These are phyloP conservation scores for Colletotrichum simmondsii DNA, from an alignment of 2,329 filamentous ascomycete genomes.

Conservation along the genomic window DNA sequence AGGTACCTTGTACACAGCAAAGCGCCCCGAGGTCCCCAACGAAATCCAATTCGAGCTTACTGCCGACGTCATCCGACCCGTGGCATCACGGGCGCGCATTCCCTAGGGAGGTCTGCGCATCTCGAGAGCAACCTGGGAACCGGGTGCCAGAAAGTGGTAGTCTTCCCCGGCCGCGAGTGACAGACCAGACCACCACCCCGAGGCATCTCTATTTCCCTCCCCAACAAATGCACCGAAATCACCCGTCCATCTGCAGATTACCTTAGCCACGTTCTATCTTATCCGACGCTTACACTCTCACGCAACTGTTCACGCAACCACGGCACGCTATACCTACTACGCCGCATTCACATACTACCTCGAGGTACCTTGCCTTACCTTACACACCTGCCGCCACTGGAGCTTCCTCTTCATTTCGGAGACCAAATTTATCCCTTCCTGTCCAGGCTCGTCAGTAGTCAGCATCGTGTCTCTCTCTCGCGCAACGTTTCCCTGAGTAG, in stretches of 20 bases:
- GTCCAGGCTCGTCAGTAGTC: not conserved
- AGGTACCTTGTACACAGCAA: too few species aligned
- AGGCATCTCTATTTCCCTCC: not conserved
- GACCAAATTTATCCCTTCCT: not conserved
- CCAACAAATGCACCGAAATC: constrained; percentile 19
- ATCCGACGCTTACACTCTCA: constrained; percentile 1
- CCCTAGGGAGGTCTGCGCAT: constrained; percentile 22
- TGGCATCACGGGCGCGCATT: constrained; percentile 30
- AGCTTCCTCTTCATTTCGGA: not conserved
- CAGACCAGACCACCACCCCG: not conserved
- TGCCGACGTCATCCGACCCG: constrained; percentile 34
- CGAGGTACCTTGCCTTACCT: too few species aligned
- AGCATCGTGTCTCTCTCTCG: not conserved
- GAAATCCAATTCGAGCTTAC: constrained; percentile 27
- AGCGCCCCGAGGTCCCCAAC: constrained; percentile 24
- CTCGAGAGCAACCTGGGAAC: not conserved
- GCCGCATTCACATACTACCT: too few species aligned
- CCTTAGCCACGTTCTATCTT: not conserved
- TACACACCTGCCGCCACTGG: not conserved
- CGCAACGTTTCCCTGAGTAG: not conserved
- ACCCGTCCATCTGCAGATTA: constrained; percentile 1
- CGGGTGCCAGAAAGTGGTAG: not conserved
- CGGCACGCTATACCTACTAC: not conserved
- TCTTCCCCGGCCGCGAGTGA: constrained; percentile 9
- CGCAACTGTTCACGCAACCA: not conserved